Evolutionary conservation across 2,329 filamentous ascomycete genomes (phyloP).

Genomic region (Sordariomycetes sp.): DNA sequence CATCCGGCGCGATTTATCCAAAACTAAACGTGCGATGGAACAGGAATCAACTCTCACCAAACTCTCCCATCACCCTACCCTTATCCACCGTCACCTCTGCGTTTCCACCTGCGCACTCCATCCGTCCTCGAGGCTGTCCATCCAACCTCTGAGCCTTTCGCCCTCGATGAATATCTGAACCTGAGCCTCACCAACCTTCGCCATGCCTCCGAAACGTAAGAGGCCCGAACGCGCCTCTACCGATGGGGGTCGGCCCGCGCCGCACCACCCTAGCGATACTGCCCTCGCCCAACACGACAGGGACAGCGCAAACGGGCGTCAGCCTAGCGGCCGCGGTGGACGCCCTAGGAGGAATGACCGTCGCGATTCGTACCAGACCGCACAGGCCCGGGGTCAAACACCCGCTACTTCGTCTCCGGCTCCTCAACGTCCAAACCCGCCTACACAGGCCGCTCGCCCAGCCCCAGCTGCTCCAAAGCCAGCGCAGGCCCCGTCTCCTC

Average conservation of each 20-base stretch:
- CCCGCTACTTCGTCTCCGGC: not conserved
- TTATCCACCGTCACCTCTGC: not conserved
- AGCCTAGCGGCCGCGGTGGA: constrained; percentile 26
- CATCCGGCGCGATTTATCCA: not conserved
- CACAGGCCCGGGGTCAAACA: constrained; percentile 5
- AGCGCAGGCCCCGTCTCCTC: constrained; percentile 19
- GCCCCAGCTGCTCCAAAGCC: not conserved
- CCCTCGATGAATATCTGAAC: constrained; percentile 1
- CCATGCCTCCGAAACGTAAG: constrained; percentile 52
- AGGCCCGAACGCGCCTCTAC: constrained; percentile 37
- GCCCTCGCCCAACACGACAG: constrained; percentile 46
- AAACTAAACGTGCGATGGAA: not conserved
- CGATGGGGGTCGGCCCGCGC: constrained; percentile 45
- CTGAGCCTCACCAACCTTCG: constrained; percentile 5
- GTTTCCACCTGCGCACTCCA: not conserved
- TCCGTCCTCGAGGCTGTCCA: constrained; percentile 8
- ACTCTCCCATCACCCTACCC: not conserved
- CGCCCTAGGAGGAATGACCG: constrained; percentile 37
- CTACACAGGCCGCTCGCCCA: constrained; percentile 9
- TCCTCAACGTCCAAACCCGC: constrained; percentile 1
- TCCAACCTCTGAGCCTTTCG: not conserved
- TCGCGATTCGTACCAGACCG: constrained; percentile 36
- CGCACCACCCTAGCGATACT: constrained; percentile 50
- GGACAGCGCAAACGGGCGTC: constrained; percentile 21
- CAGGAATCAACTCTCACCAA: not conserved